Evolutionary conservation across 352 stramenopile species (phyloP).

Genomic region (Plasmopara halstedii): DNA sequence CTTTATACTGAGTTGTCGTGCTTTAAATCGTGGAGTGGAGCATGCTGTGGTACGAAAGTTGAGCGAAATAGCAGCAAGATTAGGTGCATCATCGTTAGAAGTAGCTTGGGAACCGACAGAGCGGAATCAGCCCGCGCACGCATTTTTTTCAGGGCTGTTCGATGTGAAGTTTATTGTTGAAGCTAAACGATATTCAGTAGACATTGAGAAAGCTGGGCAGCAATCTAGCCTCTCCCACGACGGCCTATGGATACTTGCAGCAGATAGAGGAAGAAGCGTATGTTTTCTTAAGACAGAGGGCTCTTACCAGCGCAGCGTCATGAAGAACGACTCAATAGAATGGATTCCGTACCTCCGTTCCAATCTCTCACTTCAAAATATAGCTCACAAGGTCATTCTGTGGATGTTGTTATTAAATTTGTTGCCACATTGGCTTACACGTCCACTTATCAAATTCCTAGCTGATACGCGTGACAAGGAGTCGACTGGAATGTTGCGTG

Average conservation of each 20-base stretch:
- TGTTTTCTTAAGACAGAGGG: constrained; percentile 22
- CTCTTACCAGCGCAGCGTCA: background rate
- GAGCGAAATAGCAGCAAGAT: constrained; percentile 21
- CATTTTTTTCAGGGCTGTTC: constrained; percentile 40
- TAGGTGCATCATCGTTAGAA: constrained; percentile 11
- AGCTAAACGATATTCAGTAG: background rate
- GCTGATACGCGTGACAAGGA: background rate
- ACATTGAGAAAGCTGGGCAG: background rate
- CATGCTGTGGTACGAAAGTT: constrained; percentile 56
- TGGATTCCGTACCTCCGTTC: constrained; percentile 1
- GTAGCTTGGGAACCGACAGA: constrained; percentile 58
- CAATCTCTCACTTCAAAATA: constrained; percentile 5
- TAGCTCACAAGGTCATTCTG: constrained; percentile 1
- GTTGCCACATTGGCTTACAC: constrained; percentile 6
- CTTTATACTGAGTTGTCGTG: constrained; percentile 65
- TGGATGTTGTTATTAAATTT: constrained; percentile 14
- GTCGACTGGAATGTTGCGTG: constrained; percentile 9
- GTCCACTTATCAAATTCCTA: constrained; percentile 2
- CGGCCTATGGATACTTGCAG: constrained; percentile 17
- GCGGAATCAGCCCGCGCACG: constrained; percentile 47
- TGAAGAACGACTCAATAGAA: background rate
- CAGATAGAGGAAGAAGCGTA: constrained; percentile 18
- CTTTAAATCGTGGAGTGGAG: constrained; percentile 61
- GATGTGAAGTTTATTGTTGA: constrained; percentile 10
- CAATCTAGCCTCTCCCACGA: constrained; percentile 1